Evolutionary conservation across 306 rosid species (phyloP), one percentile per base, ranked within the genome.

Genomic region (Quercus berberidifolia): DNA sequence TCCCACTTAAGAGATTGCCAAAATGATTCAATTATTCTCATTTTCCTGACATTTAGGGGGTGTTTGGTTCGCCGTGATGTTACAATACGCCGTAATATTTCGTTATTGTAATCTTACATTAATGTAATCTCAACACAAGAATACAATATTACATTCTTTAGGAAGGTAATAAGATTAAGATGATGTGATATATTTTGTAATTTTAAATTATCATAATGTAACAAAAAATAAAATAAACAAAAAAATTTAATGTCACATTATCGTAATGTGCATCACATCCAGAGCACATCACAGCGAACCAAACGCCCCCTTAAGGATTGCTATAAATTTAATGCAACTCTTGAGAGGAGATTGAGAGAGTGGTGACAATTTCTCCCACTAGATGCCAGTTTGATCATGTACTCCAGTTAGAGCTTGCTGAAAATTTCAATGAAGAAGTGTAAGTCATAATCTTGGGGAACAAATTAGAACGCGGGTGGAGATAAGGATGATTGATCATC

Each of bases 321-420:
- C 43, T 6, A 38, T 38, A 38, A 38, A 67, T 8, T 49, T 21
- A 7, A 33, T 33, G 72, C 25, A 1, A 20, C 3, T 64, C n/a
- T 6, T 64, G 26, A 67, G 71, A 19, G 71, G 35, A 19, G 17
- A 9, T 38, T 38, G 23, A 33, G 52, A 67, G 26, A 31, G 71
- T 8, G 26, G n/a, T 30, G 25, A 33, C 26, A 33, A 33, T 19
- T 18, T 65, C 74, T 82, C 64, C 86, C 67, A 63, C 80, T 87
- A 81, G 78, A 83, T 81, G 56, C 91, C 93, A 74, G 83, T 83
- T 83, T 90, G 91, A 63, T 21, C 85, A 71, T 78, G 83, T 4
- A 52, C 89, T 54, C 94, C 92, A 26, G 52, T 64, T 19, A 86
- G 79, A 72, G 86, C 89, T 79, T 79, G 81, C 98, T 93, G 93